Evolutionary conservation across 768 basidiomycete genomes (phyloP).

Genomic region (Mycena capillaripes): DNA sequence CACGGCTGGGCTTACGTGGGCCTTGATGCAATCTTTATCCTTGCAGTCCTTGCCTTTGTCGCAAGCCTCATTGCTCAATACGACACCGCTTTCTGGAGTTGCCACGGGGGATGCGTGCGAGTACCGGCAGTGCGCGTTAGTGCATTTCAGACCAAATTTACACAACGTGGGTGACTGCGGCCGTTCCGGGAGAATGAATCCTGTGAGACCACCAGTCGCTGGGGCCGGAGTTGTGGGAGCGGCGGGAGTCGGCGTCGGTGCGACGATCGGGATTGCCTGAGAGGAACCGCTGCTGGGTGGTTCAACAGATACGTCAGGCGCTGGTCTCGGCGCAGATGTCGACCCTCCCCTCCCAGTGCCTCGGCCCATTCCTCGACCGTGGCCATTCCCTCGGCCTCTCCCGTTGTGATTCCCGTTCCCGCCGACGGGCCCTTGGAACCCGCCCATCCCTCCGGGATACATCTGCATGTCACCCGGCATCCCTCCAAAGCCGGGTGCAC

Average conservation of each 20-base stretch:
- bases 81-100: slow-evolving; percentile 93
- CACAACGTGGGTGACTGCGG: slow-evolving; percentile 93
- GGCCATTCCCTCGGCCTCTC: slow-evolving; percentile 63
- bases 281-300: slow-evolving; percentile 28
- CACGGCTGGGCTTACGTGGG: slow-evolving; percentile 91
- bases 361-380: slow-evolving; percentile 64
- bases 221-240: slow-evolving; percentile 38
- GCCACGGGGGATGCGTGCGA: slow-evolving; percentile 98
- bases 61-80: slow-evolving; percentile 94
- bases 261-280: slow-evolving; percentile 48
- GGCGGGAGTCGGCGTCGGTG: slow-evolving; percentile 43
- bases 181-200: slow-evolving; percentile 77
- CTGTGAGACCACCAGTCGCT: slow-evolving; percentile 51
- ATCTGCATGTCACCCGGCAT: slow-evolving; percentile 69
- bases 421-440: slow-evolving; percentile 50
- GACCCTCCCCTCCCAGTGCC: slow-evolving; percentile 64
- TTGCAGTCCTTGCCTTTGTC: slow-evolving; percentile 91
- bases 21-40: slow-evolving; percentile 94
- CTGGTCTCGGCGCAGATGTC: slow-evolving; percentile 42
- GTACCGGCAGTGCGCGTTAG: slow-evolving; percentile 89
- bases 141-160: slow-evolving; percentile 94
- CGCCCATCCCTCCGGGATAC: slow-evolving; percentile 56
- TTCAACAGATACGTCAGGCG: slow-evolving; percentile 5
- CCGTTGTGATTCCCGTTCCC: slow-evolving; percentile 48
- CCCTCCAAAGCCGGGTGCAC: slow-evolving; percentile 63